Evolutionary conservation across 1,284 basidiomycete genomes (phyloP), one percentile per base, ranked within the genome.

Genomic region (Fomitopsis schrenkii): DNA sequence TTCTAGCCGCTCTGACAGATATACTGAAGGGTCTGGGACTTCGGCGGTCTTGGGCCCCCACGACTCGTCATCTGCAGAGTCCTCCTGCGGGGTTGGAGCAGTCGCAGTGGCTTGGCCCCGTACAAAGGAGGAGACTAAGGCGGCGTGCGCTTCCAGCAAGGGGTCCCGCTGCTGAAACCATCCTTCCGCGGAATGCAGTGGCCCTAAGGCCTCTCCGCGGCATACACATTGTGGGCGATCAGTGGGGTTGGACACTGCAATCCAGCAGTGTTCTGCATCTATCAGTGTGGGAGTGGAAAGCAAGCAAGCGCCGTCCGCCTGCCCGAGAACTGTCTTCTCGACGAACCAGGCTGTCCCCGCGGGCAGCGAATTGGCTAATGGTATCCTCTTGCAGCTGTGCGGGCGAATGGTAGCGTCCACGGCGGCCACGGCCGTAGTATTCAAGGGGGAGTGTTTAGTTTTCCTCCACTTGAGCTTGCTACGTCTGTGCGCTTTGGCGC

Each of bases 31-130:
- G 22, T 66, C 67, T 1, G 66, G 67, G 1, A 61, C 17, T 35
- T 63, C 67, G 0, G 64, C 58, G 0, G 65, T 64, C 53, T 67
- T 67, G 0, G 67, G 67, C 3, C 66, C 66, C 38, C 60, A 62
- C 14, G 8, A n/a, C 7, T 45, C 44, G n/a, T n/a, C n/a, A n/a
- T n/a, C n/a, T 22, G 15, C 35, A 5, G 35, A 5, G 5, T 10
- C 44, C 5, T 45, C 19, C n/a, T n/a, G n/a, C n/a, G 2, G 4
- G 17, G 15, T n/a, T n/a, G 15, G 17, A n/a, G 4, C 2, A 10
- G 5, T 10, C 35, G 4, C 14, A 6, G 44, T 5, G 6, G 17
- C 44, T 9, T 12, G 12, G 41, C 14, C n/a, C 41, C 14, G 41
- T 6, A 45, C 19, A n/a, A 45, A n/a, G 5, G 44, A 9, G 8